These are phyloP conservation scores for Arthrobotrys sinensis DNA, from an alignment of 2,329 filamentous ascomycete species.

Conservation along the genomic window DNA sequence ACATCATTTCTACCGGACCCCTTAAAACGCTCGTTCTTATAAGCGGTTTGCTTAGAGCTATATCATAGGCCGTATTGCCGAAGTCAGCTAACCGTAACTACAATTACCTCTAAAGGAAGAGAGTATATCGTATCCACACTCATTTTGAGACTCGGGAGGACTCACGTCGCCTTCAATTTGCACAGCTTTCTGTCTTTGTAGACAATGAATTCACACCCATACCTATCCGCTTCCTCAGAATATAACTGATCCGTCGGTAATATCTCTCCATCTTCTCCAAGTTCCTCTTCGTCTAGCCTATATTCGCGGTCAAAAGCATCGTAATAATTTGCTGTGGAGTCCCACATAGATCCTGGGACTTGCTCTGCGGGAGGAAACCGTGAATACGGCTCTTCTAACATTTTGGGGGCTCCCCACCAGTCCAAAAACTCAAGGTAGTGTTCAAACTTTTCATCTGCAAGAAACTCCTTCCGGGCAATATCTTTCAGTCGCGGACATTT, in stretches of 20 bases:
- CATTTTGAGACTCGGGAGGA: background rate
- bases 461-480: background rate
- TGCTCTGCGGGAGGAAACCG: background rate
- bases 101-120: too few relatives aligned
- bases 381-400: background rate
- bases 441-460: background rate
- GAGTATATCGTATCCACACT: too few relatives aligned
- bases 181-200: background rate
- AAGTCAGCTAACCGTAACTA: too few relatives aligned
- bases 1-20: too few relatives aligned
- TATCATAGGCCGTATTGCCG: too few relatives aligned
- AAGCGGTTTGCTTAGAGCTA: too few relatives aligned
- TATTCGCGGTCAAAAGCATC: background rate
- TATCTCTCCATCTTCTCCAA: background rate
- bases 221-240: background rate
- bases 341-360: background rate
- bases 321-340: background rate
- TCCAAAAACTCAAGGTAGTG: background rate
- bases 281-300: background rate
- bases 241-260: too few relatives aligned
- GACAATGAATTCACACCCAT: background rate
- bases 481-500: background rate
- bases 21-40: too few relatives aligned
- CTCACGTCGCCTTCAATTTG: background rate
- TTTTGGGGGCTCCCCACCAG: background rate